phyloP scores from a whole-genome alignment of 257 asterid genomes.

The Solanum neorickii region DNA sequence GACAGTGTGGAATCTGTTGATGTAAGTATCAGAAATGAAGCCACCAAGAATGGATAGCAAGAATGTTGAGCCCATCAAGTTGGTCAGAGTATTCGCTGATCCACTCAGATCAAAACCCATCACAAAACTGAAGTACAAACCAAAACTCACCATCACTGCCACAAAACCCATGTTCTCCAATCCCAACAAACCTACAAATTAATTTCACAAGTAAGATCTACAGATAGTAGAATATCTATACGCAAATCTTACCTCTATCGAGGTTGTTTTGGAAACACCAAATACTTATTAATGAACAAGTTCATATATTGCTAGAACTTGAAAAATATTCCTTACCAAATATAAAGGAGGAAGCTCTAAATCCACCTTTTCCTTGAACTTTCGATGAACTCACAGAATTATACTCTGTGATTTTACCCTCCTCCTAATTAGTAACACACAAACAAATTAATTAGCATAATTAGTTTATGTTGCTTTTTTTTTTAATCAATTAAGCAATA shows the following conservation, averaged over 20 bases:
- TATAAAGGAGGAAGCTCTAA: conserved; percentile 52
- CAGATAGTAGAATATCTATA: too few species aligned
- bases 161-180: conserved; percentile 67
- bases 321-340: conserved; percentile 27
- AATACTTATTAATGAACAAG: not conserved
- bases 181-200: conserved; percentile 27
- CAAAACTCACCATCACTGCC: conserved; percentile 61
- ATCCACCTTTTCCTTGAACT: conserved; percentile 49
- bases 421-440: conserved; percentile 29
- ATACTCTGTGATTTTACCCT: conserved; percentile 17
- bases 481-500: not conserved
- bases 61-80: conserved; percentile 74
- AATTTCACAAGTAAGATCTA: too few species aligned
- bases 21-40: conserved; percentile 65
- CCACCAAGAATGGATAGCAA: conserved; percentile 64
- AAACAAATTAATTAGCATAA: not conserved
- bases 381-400: not conserved
- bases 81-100: conserved; percentile 63
- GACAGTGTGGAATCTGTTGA: conserved; percentile 41
- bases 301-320: not conserved
- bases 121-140: conserved; percentile 35
- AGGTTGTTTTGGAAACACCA: too few species aligned
- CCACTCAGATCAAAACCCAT: conserved; percentile 30
- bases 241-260: not conserved
- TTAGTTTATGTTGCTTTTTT: not conserved